These are phyloP conservation scores for Cladosporium sp. DNA, from an alignment of 2,329 filamentous ascomycete genomes.

Conservation along the genomic window DNA sequence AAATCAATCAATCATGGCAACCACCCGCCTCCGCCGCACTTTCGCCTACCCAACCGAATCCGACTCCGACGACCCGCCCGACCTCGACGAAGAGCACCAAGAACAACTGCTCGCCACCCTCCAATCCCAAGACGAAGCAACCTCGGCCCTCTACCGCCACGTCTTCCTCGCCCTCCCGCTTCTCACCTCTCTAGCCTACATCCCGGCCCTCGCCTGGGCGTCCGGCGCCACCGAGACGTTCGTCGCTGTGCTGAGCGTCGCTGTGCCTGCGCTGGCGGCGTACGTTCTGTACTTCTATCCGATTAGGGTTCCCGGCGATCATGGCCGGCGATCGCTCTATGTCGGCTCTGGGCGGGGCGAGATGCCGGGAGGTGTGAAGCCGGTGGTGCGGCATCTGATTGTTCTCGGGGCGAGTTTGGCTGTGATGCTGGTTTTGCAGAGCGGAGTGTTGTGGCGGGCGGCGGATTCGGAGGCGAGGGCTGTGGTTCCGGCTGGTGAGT, in stretches of 20 bases:
- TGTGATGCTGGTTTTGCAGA: slow-evolving; percentile 47
- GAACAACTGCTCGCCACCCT: slow-evolving; percentile 62
- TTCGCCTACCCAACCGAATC: slow-evolving; percentile 71
- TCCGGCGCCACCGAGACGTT: slow-evolving; percentile 42
- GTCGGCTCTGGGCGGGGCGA: slow-evolving; percentile 25
- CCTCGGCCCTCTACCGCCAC: slow-evolving; percentile 39
- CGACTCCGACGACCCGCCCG: slow-evolving; percentile 53
- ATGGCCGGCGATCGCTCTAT: slow-evolving; percentile 34
- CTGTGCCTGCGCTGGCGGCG: slow-evolving; percentile 53
- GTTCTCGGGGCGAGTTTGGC: slow-evolving; percentile 57
- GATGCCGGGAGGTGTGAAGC: slow-evolving; percentile 20
- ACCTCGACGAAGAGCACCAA: slow-evolving; percentile 74
- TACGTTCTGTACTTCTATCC: slow-evolving; percentile 56
- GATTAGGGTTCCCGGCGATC: slow-evolving; percentile 49
- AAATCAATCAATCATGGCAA: slow-evolving; percentile 41
- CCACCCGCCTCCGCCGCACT: slow-evolving; percentile 69
- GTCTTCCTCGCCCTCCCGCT: slow-evolving; percentile 62
- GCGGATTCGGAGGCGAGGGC: slow-evolving; percentile 35
- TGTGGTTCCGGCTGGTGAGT: slow-evolving; percentile 40
- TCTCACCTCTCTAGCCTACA: slow-evolving; percentile 57
- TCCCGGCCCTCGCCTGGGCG: slow-evolving; percentile 47
- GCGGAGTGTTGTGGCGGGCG: slow-evolving; percentile 30
- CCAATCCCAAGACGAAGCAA: slow-evolving; percentile 50
- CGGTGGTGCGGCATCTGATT: slow-evolving; percentile 51
- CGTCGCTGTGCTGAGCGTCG: slow-evolving; percentile 59